Base-by-base conservation (phyloP, 139 green algal species). In the Astrephomene gubernaculifera region DNA sequence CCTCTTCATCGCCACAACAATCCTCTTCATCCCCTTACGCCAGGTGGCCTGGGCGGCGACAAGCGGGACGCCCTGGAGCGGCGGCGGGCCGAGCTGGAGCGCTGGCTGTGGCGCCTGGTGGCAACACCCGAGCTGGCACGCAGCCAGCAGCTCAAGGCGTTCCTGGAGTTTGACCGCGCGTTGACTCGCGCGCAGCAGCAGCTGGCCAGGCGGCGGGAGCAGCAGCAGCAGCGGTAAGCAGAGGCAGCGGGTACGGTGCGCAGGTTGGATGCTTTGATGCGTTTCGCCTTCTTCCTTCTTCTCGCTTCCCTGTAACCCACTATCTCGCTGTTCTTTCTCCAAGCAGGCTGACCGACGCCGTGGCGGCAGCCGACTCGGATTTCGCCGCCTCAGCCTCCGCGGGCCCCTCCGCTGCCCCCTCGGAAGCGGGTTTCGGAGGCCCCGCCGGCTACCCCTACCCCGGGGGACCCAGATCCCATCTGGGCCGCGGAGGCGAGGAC, bases 51-150 rank as follows among this genome's bases (percentile, higher is more conserved):
- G n/a, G n/a, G n/a, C n/a, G n/a, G 73, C 17, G 78, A 89, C 38
- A 64, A 87, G 33, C 85, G 89, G 68, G 94, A 94, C n/a, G 84
- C 93, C 31, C 82, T 93, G 19, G 94, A 97, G 80, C 87, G 86
- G 75, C 91, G 94, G 12, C 85, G 91, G 10, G 90, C 60, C 38
- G 93, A 96, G 87, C 90, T 97, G 67, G 92, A 97, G 89, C 49
- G 69, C 31, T 97, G 94, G 94, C 65, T 96, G 81, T 97, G 93
- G 93, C 86, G 88, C 45, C 88, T 97, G 39, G 86, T 95, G 0
- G 85, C 74, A 31, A 87, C 90, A 31, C 80, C 91, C 0, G 86
- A 90, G 38, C 61, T 95, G 1, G 90, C 93, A 0, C 90, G 92
- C 63, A 90, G 85, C 36, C 38, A 82, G 1, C 79, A 89, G 67